Conservation (phyloP, 257 asterid genomes). For the Leonotis leonurus region DNA sequence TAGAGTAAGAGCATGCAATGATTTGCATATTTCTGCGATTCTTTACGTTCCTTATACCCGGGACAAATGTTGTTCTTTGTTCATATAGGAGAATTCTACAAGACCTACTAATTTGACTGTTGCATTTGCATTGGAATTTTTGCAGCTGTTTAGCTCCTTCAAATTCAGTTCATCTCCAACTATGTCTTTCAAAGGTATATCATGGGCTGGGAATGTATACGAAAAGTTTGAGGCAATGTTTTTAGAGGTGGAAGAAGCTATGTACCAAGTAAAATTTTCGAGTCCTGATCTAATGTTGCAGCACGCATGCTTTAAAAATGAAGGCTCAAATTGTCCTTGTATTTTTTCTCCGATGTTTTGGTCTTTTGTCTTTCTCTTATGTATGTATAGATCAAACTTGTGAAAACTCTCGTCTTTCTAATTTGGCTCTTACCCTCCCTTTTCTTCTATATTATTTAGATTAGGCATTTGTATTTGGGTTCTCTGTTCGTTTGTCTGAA, state of each 20-base stretch:
- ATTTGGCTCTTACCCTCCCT: too few relatives aligned
- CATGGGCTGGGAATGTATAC: conserved; percentile 74
- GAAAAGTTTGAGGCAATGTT: conserved; percentile 79
- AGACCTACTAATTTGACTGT: not conserved
- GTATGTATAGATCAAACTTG: too few relatives aligned
- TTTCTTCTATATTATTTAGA: too few relatives aligned
- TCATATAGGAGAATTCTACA: not conserved
- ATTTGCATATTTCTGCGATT: not conserved
- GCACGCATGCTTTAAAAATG: too few relatives aligned
- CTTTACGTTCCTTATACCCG: not conserved
- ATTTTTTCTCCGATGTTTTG: too few relatives aligned
- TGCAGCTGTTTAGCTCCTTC: conserved; percentile 8
- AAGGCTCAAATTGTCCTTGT: too few relatives aligned
- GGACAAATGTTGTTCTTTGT: not conserved
- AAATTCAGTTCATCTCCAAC: not conserved
- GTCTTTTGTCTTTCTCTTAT: too few relatives aligned
- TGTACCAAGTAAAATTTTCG: conserved; percentile 71
- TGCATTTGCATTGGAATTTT: not conserved
- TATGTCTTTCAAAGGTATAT: conserved; percentile 69
- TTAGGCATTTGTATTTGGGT: too few relatives aligned
- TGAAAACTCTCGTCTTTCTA: too few relatives aligned
- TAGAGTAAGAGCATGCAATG: too few relatives aligned
- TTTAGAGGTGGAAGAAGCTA: conserved; percentile 75
- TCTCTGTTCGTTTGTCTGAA: too few relatives aligned
- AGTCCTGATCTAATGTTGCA: too few relatives aligned